phyloP scores from a whole-genome alignment of 1,284 basidiomycete genomes.

The Acaromyces ingoldii region DNA sequence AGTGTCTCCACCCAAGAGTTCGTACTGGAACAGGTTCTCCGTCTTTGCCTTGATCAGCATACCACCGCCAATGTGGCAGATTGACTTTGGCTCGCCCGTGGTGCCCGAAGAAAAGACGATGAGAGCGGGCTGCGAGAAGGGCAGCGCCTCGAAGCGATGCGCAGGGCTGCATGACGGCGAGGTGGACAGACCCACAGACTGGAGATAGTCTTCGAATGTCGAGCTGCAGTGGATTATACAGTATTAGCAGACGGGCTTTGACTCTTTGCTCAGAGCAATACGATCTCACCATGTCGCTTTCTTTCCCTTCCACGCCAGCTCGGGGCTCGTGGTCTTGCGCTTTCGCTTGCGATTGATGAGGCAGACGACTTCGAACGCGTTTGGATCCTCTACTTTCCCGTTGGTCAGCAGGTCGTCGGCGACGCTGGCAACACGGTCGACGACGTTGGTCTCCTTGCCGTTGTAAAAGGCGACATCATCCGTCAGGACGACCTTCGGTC shows the following conservation, averaged over 20 bases:
- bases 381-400: slow-evolving; percentile 22
- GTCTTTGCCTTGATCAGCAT: slow-evolving; percentile 81
- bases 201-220: slow-evolving; percentile 55
- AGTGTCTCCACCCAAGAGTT: slow-evolving; percentile 65
- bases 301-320: slow-evolving; percentile 13
- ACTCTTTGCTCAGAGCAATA: background rate
- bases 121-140: slow-evolving; percentile 70
- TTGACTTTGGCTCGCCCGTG: slow-evolving; percentile 62
- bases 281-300: slow-evolving; percentile 5
- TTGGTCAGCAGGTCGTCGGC: slow-evolving; percentile 19
- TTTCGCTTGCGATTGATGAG: slow-evolving; percentile 18
- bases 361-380: slow-evolving; percentile 22
- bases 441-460: slow-evolving; percentile 37
- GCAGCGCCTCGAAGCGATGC: slow-evolving; percentile 25
- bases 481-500: slow-evolving; percentile 35
- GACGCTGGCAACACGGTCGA: slow-evolving; percentile 27
- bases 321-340: background rate
- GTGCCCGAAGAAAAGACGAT: slow-evolving; percentile 66
- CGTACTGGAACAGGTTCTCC: slow-evolving; percentile 72
- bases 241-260: slow-evolving; percentile 11
- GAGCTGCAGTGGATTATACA: slow-evolving; percentile 53
- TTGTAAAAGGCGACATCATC: slow-evolving; percentile 47
- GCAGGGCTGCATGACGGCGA: slow-evolving; percentile 10
- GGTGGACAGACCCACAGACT: slow-evolving; percentile 8
- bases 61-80: slow-evolving; percentile 77